A percentile compares a stretch with the other conserved stretches of the same genome.
Conservation (phyloP, 2,329 filamentous ascomycete species). For the Rhynchosporium secalis region DNA sequence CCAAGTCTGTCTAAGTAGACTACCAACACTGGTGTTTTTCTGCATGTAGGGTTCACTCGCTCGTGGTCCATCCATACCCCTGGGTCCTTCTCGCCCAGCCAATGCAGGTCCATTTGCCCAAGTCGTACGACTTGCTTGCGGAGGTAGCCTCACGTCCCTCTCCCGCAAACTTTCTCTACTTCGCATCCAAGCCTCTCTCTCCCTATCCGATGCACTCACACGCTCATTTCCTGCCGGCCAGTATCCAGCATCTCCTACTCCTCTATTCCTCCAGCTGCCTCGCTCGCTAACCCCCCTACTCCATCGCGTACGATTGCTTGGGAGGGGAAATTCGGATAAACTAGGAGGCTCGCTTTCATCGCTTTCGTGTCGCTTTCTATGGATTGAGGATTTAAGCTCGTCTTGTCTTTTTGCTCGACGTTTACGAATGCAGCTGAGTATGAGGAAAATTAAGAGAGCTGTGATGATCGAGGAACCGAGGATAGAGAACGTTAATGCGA, state of each 20-base stretch:
- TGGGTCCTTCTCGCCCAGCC: not conserved
- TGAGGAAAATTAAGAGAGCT: slow-evolving; percentile 24
- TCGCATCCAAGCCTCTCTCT: slow-evolving; percentile 11
- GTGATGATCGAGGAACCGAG: slow-evolving; percentile 32
- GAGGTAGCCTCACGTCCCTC: not conserved
- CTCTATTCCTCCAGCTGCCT: slow-evolving; percentile 3
- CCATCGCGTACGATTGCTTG: slow-evolving; percentile 19
- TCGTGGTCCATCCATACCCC: too few species aligned
- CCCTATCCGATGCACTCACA: not conserved
- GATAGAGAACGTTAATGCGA: slow-evolving; percentile 29
- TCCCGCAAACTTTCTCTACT: slow-evolving; percentile 1
- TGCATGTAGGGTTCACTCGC: not conserved
- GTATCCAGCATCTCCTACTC: slow-evolving; percentile 4
- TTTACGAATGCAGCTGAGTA: slow-evolving; percentile 17
- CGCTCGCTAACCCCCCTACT: slow-evolving; percentile 7
- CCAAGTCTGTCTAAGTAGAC: not conserved
- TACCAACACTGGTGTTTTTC: not conserved
- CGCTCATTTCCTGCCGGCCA: slow-evolving; percentile 5
- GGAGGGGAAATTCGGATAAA: slow-evolving; percentile 23
- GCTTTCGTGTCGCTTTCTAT: slow-evolving; percentile 7
- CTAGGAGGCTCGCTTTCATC: slow-evolving; percentile 12
- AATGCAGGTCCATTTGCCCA: not conserved
- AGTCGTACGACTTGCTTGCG: not conserved
- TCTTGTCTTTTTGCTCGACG: slow-evolving; percentile 17
- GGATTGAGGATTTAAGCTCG: slow-evolving; percentile 22